These are phyloP conservation scores for Aspergillus sclerotiicarbonarius DNA, from an alignment of 495 filamentous ascomycete species.

Conservation along the genomic window DNA sequence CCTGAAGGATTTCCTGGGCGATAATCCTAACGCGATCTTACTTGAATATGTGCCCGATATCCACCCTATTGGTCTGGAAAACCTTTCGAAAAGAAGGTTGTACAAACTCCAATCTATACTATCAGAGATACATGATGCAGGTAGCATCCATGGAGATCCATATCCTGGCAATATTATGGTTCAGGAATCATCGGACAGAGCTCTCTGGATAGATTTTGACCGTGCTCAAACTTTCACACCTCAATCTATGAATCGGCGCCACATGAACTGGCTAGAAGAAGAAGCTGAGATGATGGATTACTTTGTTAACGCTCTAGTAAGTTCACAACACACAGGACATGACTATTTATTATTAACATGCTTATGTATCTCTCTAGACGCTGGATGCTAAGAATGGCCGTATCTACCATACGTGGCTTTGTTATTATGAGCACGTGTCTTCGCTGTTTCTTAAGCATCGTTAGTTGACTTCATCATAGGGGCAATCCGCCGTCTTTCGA, in stretches of 20 bases:
- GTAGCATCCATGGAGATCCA: slow-evolving; percentile 16
- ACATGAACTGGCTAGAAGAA: slow-evolving; percentile 6
- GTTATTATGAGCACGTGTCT: not conserved
- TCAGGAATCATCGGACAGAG: slow-evolving; percentile 13
- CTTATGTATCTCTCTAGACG: not conserved
- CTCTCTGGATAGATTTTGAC: slow-evolving; percentile 23
- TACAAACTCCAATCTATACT: slow-evolving; percentile 13
- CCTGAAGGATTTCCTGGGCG: slow-evolving; percentile 18
- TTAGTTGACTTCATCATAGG: too few species aligned
- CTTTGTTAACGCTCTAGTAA: slow-evolving; percentile 6
- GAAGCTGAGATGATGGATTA: slow-evolving; percentile 6
- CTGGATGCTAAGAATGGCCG: not conserved
- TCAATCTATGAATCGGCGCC: not conserved
- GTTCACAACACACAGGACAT: not conserved
- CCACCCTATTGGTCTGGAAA: slow-evolving; percentile 8
- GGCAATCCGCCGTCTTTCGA: too few species aligned
- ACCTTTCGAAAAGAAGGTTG: slow-evolving; percentile 7
- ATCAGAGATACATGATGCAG: slow-evolving; percentile 15
- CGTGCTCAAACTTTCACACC: slow-evolving; percentile 16
- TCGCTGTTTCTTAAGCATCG: too few species aligned
- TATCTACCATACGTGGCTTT: not conserved
- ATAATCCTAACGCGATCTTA: slow-evolving; percentile 24
- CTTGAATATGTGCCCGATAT: slow-evolving; percentile 27
- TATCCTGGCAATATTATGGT: slow-evolving; percentile 22
- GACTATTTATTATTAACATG: not conserved